phyloP scores from a whole-genome alignment of 495 filamentous ascomycete species.

The Penicillium odoratum region DNA sequence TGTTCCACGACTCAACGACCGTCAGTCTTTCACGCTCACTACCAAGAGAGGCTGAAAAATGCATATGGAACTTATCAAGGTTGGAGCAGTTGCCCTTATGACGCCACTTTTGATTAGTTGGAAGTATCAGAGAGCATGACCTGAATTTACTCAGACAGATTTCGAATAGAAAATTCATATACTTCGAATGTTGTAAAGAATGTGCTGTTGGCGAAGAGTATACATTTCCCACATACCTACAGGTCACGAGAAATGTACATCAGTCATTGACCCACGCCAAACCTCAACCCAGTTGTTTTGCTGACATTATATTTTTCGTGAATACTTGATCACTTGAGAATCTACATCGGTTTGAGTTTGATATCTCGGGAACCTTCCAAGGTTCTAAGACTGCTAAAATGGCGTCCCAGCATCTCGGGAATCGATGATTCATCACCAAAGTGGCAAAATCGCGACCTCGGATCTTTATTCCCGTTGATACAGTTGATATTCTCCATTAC shows the following conservation, averaged over 20 bases:
- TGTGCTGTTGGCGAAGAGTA: not conserved
- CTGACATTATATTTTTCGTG: constrained; percentile 1
- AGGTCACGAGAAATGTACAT: not conserved
- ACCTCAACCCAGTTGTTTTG: constrained; percentile 1
- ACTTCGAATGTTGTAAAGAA: not conserved
- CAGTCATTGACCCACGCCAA: constrained; percentile 13
- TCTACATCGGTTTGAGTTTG: too few relatives aligned
- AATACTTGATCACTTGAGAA: too few relatives aligned
- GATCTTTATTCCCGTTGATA: too few relatives aligned
- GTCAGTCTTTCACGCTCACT: not conserved
- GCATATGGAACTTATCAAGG: not conserved
- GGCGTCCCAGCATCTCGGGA: too few relatives aligned
- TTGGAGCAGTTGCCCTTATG: not conserved
- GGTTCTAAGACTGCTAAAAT: too few relatives aligned
- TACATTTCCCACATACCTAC: too few relatives aligned
- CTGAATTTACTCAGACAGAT: too few relatives aligned
- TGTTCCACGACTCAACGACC: not conserved
- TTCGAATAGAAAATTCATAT: too few relatives aligned
- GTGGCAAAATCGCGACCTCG: too few relatives aligned
- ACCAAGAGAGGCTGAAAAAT: not conserved
- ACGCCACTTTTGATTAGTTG: not conserved
- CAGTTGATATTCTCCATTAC: too few relatives aligned
- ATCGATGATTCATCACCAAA: too few relatives aligned
- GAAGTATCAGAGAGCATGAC: not conserved
- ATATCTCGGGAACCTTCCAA: too few relatives aligned